Conservation (phyloP, 345 rosid genomes). For the Rhizophora mangle region DNA sequence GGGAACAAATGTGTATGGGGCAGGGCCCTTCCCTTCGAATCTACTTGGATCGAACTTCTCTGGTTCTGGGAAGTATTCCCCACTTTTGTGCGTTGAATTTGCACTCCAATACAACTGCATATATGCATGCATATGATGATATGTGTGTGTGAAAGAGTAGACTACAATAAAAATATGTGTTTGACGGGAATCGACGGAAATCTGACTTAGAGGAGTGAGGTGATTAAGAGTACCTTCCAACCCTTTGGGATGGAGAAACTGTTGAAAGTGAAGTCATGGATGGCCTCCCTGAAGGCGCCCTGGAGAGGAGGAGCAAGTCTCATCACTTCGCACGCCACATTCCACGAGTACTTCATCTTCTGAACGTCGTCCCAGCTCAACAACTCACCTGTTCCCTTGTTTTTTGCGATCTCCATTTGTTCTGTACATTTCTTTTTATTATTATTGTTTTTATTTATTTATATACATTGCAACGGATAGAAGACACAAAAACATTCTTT, state of each 20-base stretch:
- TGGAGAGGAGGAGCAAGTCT: slow-evolving; percentile 36
- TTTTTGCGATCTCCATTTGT: slow-evolving; percentile 36
- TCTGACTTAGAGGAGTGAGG: not conserved
- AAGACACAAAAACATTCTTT: no score
- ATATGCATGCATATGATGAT: not conserved
- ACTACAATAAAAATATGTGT: no score
- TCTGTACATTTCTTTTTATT: no score
- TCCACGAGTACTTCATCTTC: slow-evolving; percentile 44
- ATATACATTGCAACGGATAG: no score
- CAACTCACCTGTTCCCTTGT: slow-evolving; percentile 26
- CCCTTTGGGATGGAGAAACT: slow-evolving; percentile 42
- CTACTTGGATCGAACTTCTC: slow-evolving; percentile 35
- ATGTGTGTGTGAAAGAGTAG: not conserved
- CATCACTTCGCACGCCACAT: slow-evolving; percentile 38
- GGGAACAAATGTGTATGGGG: slow-evolving; percentile 37
- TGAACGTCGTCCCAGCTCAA: slow-evolving; percentile 38
- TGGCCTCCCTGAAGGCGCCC: slow-evolving; percentile 39
- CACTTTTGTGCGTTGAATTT: slow-evolving; percentile 30
- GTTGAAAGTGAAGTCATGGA: slow-evolving; percentile 33
- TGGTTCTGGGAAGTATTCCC: slow-evolving; percentile 28
- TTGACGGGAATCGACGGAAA: no score
- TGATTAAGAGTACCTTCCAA: slow-evolving; percentile 32
- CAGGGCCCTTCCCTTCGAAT: slow-evolving; percentile 34
- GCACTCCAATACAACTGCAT: slow-evolving; percentile 33
- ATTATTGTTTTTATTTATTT: no score